Evolutionary conservation across 1,139 yeast species (phyloP).

Genomic region (Magnusiomyces fungicola): DNA sequence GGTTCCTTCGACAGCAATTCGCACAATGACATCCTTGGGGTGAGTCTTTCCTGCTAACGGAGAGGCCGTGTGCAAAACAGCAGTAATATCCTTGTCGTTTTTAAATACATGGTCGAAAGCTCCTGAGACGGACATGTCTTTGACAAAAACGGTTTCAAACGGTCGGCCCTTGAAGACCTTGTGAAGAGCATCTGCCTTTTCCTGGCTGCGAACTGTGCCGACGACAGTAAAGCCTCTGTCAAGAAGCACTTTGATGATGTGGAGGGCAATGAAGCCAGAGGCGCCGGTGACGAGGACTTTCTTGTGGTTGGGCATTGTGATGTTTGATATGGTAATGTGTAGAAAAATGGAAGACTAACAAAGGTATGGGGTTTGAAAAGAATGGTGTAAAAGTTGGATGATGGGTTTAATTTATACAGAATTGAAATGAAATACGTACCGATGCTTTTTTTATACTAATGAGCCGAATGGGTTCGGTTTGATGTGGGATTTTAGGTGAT

Average conservation of each 20-base stretch:
- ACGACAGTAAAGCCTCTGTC: constrained; percentile 42
- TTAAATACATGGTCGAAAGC: constrained; percentile 45
- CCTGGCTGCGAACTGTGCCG: constrained; percentile 48
- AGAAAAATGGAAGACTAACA: no score
- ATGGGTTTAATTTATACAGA: no score
- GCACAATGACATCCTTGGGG: constrained; percentile 27
- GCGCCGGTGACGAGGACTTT: constrained; percentile 49
- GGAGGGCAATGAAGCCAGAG: constrained; percentile 52
- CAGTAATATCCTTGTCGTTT: constrained; percentile 43
- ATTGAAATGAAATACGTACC: no score
- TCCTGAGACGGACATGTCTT: constrained; percentile 38
- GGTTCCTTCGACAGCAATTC: constrained; percentile 20
- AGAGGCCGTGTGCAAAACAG: constrained; percentile 52
- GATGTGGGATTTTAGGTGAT: no score
- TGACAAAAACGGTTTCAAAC: constrained; percentile 37
- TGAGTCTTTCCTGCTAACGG: constrained; percentile 37
- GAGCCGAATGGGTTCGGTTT: no score
- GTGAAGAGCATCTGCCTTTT: constrained; percentile 40
- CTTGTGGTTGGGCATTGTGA: neutral
- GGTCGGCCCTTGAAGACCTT: constrained; percentile 32
- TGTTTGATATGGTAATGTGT: no score
- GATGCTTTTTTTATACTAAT: no score
- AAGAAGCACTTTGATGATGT: constrained; percentile 34
- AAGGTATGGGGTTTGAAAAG: no score
- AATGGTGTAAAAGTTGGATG: no score